These are phyloP conservation scores for Trichocomaceae sp. DNA, from an alignment of 2,329 filamentous ascomycete genomes.

Conservation along the genomic window DNA sequence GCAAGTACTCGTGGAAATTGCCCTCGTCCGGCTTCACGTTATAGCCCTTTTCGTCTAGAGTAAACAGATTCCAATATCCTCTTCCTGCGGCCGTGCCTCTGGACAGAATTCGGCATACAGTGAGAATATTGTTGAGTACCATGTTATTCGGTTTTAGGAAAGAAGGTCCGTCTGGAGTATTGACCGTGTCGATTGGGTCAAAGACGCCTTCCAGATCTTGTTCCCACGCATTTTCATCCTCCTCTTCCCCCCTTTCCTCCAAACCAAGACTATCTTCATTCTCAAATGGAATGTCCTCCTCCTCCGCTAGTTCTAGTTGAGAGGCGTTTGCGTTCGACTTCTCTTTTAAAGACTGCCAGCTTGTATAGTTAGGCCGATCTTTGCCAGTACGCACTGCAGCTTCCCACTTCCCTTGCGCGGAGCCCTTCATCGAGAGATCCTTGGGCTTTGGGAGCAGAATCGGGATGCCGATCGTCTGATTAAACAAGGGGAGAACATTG, in stretches of 20 bases:
- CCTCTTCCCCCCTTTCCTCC: slow-evolving; percentile 4
- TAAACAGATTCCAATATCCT: slow-evolving; percentile 72
- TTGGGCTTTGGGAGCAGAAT: slow-evolving; percentile 25
- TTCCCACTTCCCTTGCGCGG: slow-evolving; percentile 8
- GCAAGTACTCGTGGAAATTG: slow-evolving; percentile 64
- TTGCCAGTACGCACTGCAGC: slow-evolving; percentile 17
- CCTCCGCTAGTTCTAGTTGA: background rate
- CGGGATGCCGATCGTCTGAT: slow-evolving; percentile 73
- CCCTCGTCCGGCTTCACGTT: slow-evolving; percentile 63
- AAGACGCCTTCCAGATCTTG: slow-evolving; percentile 30
- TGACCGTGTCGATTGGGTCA: slow-evolving; percentile 24
- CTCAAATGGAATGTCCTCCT: background rate
- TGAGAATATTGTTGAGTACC: slow-evolving; percentile 62
- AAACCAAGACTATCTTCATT: background rate
- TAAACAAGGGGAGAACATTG: slow-evolving; percentile 66
- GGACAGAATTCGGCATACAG: slow-evolving; percentile 53
- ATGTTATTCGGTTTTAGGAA: slow-evolving; percentile 47
- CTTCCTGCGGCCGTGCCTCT: slow-evolving; percentile 57
- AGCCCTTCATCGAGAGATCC: slow-evolving; percentile 3
- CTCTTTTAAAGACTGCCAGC: slow-evolving; percentile 14
- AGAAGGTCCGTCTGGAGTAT: slow-evolving; percentile 11
- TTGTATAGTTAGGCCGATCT: slow-evolving; percentile 1
- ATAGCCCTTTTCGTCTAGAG: slow-evolving; percentile 41
- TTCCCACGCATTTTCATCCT: slow-evolving; percentile 19
- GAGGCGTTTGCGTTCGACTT: background rate